Conservation (phyloP, 2,329 filamentous ascomycete species). For the Colletotrichum orbiculare region DNA sequence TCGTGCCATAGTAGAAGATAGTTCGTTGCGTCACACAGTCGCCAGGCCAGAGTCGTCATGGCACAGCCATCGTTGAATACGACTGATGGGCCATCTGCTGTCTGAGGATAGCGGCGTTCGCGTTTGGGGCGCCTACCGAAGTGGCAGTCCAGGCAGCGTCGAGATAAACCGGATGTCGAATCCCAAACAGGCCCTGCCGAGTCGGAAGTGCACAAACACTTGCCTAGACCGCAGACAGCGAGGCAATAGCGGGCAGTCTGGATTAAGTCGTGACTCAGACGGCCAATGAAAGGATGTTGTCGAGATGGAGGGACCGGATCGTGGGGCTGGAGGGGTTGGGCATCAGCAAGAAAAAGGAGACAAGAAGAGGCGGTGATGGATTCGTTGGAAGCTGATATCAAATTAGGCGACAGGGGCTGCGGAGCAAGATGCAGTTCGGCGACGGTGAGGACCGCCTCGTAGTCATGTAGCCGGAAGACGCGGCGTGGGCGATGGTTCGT, state of each 20-base stretch:
- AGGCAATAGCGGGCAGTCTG: slow-evolving; percentile 24
- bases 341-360: slow-evolving; percentile 25
- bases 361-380: slow-evolving; percentile 30
- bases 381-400: slow-evolving; percentile 8
- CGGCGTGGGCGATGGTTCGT: slow-evolving; percentile 5
- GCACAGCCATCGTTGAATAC: slow-evolving; percentile 1
- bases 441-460: background rate
- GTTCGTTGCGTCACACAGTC: slow-evolving; percentile 15
- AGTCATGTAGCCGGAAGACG: slow-evolving; percentile 6
- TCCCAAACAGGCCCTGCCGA: slow-evolving; percentile 25
- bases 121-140: slow-evolving; percentile 8
- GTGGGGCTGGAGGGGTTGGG: slow-evolving; percentile 26
- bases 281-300: slow-evolving; percentile 24
- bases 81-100: background rate
- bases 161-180: background rate
- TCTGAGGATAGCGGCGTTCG: background rate
- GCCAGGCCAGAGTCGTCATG: background rate
- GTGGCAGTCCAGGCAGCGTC: slow-evolving; percentile 1
- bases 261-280: slow-evolving; percentile 2
- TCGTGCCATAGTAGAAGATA: background rate
- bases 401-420: slow-evolving; percentile 3
- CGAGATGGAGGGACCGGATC: slow-evolving; percentile 1
- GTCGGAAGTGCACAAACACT: slow-evolving; percentile 16
- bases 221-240: slow-evolving; percentile 12
- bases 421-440: slow-evolving; percentile 12